Evolutionary conservation across 306 rosid species (phyloP).

Genomic region (Cucurbita maxima): DNA sequence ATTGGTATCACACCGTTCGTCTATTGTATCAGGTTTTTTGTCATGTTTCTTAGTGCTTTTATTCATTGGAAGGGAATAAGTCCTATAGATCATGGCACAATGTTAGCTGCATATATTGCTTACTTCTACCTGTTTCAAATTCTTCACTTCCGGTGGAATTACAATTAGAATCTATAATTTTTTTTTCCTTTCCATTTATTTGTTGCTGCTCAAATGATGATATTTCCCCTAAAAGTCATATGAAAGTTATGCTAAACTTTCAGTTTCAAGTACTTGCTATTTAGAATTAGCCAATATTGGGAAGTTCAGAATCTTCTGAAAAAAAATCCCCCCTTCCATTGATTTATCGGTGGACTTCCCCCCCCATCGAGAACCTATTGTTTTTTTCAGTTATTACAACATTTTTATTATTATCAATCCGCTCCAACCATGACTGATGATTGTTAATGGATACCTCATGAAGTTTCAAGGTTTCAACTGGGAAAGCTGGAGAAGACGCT

Average conservation of each 20-base stretch:
- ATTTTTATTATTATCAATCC: background rate
- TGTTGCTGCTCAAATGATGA: background rate
- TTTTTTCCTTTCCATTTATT: background rate
- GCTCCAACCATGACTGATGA: slow-evolving; percentile 1
- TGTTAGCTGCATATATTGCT: background rate
- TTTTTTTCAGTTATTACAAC: background rate
- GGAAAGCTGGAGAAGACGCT: slow-evolving; percentile 78
- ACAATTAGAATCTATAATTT: background rate
- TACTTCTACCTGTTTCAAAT: background rate
- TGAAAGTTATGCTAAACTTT: background rate
- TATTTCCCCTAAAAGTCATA: background rate
- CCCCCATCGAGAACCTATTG: background rate
- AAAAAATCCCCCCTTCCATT: background rate
- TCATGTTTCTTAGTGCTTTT: no score
- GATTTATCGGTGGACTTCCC: background rate
- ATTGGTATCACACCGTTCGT: background rate
- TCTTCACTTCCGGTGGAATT: background rate
- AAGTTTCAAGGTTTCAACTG: slow-evolving; percentile 78
- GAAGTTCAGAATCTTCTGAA: background rate
- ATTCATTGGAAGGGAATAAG: background rate
- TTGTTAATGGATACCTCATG: slow-evolving; percentile 10
- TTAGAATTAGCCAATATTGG: background rate
- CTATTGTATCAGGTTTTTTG: no score
- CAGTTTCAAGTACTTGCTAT: background rate
- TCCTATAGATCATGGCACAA: background rate